Evolutionary conservation across 192 early-diverging fungal genomes (phyloP).

Genomic region (Backusella liffmaniae): DNA sequence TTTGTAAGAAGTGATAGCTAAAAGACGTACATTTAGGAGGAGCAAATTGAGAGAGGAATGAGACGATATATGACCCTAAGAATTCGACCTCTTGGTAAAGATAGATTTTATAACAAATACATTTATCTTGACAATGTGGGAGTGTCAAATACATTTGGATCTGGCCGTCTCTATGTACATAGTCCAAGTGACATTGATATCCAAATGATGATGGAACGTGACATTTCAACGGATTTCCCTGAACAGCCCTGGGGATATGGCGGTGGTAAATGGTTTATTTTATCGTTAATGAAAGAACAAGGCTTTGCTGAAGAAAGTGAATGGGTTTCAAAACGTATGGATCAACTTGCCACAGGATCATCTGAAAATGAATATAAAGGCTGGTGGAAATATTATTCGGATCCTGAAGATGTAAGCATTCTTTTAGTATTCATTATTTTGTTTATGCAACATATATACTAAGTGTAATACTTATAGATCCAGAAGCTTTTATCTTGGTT

Average conservation of each 20-base stretch:
- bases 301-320: slow-evolving; percentile 34
- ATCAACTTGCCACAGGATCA: not conserved
- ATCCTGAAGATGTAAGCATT: slow-evolving; percentile 18
- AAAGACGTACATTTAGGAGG: slow-evolving; percentile 39
- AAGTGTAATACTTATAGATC: slow-evolving; percentile 42
- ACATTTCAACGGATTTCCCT: not conserved
- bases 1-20: not conserved
- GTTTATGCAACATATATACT: not conserved
- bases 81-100: slow-evolving; percentile 70
- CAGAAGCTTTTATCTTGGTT: slow-evolving; percentile 70
- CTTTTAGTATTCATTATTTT: not conserved
- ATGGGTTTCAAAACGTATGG: slow-evolving; percentile 29
- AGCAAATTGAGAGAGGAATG: slow-evolving; percentile 68
- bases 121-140: slow-evolving; percentile 86
- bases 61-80: slow-evolving; percentile 63
- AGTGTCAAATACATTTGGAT: slow-evolving; percentile 46
- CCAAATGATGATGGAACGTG: slow-evolving; percentile 45
- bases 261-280: slow-evolving; percentile 20
- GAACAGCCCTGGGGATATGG: slow-evolving; percentile 26
- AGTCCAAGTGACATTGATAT: slow-evolving; percentile 53
- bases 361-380: not conserved
- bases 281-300: slow-evolving; percentile 19
- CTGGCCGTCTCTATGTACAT: slow-evolving; percentile 60
- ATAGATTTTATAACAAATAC: slow-evolving; percentile 85
- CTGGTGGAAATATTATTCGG: slow-evolving; percentile 25